A percentile compares a stretch with the other conserved stretches of the same genome.
Evolutionary conservation across 1,139 yeast genomes (phyloP).

Genomic region (Scheffersomyces segobiensis): DNA sequence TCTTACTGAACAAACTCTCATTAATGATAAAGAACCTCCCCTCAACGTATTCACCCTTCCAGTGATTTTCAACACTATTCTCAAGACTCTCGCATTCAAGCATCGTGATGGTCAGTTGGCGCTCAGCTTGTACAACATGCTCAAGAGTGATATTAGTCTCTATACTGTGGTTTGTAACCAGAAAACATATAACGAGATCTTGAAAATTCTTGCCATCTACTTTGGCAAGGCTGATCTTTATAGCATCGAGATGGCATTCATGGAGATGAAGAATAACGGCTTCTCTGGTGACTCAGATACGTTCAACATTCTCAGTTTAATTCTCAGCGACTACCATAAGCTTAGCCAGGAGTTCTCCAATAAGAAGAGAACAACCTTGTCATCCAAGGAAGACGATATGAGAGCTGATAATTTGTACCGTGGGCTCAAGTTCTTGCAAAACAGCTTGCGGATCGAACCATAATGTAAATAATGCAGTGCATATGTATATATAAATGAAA

Average conservation of each 20-base stretch:
- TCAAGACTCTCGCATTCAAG: conserved; percentile 25
- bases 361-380: conserved; percentile 16
- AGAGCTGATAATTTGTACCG: conserved; percentile 30
- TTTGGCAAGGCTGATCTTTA: conserved; percentile 38
- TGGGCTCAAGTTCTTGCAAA: conserved; percentile 9
- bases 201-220: conserved; percentile 40
- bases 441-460: neutral
- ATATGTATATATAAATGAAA: conserved; percentile 7
- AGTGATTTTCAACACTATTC: conserved; percentile 32
- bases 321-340: conserved; percentile 36
- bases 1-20: conserved; percentile 13
- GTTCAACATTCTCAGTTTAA: conserved; percentile 36
- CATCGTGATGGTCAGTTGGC: conserved; percentile 40
- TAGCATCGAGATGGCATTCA: conserved; percentile 33
- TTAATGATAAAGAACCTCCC: conserved; percentile 24
- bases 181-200: conserved; percentile 42
- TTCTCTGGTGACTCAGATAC: conserved; percentile 40
- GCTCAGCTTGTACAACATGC: conserved; percentile 33
- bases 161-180: conserved; percentile 43
- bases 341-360: conserved; percentile 27
- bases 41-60: conserved; percentile 41
- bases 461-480: neutral
- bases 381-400: conserved; percentile 39
- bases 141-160: conserved; percentile 33
- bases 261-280: conserved; percentile 47